Conservation (phyloP, 139 green algal species). For the Chlamydomonas asymmetrica region DNA sequence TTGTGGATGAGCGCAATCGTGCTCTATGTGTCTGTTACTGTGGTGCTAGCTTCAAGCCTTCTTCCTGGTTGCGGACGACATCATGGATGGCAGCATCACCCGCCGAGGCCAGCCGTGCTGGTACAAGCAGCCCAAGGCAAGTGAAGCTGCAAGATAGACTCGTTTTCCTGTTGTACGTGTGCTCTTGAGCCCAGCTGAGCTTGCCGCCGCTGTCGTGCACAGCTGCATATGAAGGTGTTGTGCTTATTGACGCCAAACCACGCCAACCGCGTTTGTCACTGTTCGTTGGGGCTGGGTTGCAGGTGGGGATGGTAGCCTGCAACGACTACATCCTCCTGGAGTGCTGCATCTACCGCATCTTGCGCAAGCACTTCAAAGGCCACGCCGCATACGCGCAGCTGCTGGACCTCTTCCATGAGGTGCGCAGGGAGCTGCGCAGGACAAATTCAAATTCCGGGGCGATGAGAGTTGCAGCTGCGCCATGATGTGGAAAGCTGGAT, state of each 20-base stretch:
- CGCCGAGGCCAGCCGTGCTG: constrained; percentile 96
- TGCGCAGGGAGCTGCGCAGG: constrained; percentile 22
- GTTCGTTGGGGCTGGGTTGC: constrained; percentile 3
- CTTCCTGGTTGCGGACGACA: constrained; percentile 98
- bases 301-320: constrained; percentile 93
- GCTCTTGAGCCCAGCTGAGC: too few relatives aligned
- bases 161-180: too few relatives aligned
- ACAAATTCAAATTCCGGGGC: too few relatives aligned
- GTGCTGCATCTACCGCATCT: constrained; percentile 89
- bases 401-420: constrained; percentile 96
- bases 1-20: too few relatives aligned
- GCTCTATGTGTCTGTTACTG: too few relatives aligned
- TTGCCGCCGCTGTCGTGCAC: too few relatives aligned
- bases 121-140: constrained; percentile 87
- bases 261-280: too few relatives aligned
- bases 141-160: constrained; percentile 22
- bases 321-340: constrained; percentile 99
- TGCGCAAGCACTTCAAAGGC: constrained; percentile 77
- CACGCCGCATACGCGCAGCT: constrained; percentile 55
- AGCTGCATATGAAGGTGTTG: too few relatives aligned
- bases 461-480: too few relatives aligned
- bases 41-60: constrained; percentile 94
- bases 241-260: too few relatives aligned
- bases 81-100: constrained; percentile 98
- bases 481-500: too few relatives aligned